These are phyloP conservation scores for Aspergillus homomorphus DNA, from an alignment of 495 filamentous ascomycete species.

Conservation along the genomic window DNA sequence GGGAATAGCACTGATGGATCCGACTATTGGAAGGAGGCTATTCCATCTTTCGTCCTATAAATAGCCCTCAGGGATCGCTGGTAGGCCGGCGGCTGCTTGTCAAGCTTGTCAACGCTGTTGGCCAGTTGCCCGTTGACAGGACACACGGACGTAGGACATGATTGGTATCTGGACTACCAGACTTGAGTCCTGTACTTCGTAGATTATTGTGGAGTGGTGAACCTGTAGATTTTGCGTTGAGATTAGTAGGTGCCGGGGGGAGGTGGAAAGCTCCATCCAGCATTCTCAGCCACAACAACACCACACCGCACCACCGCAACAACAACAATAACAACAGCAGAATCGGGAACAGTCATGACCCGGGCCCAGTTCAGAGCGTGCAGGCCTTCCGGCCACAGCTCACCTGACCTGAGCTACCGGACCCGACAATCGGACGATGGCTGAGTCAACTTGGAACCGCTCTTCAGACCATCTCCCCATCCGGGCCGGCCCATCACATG, in stretches of 20 bases:
- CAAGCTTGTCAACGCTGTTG: too few relatives aligned
- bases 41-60: neutral
- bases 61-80: neutral
- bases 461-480: neutral
- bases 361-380: neutral
- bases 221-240: neutral
- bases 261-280: neutral
- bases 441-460: conserved; percentile 24
- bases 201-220: neutral
- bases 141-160: neutral
- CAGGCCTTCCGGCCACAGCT: neutral
- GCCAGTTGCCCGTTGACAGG: too few relatives aligned
- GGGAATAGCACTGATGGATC: neutral
- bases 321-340: neutral
- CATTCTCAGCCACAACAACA: neutral
- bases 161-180: neutral
- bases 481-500: conserved; percentile 18
- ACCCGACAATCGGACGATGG: neutral
- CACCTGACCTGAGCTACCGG: conserved; percentile 10
- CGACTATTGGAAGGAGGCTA: conserved; percentile 1
- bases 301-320: neutral
- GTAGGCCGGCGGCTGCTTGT: neutral
- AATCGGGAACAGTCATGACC: neutral
- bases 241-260: neutral
- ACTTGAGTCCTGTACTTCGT: too few relatives aligned